Base-by-base conservation (phyloP, 352 stramenopile genomes). In the Pythium grandisporangium region DNA sequence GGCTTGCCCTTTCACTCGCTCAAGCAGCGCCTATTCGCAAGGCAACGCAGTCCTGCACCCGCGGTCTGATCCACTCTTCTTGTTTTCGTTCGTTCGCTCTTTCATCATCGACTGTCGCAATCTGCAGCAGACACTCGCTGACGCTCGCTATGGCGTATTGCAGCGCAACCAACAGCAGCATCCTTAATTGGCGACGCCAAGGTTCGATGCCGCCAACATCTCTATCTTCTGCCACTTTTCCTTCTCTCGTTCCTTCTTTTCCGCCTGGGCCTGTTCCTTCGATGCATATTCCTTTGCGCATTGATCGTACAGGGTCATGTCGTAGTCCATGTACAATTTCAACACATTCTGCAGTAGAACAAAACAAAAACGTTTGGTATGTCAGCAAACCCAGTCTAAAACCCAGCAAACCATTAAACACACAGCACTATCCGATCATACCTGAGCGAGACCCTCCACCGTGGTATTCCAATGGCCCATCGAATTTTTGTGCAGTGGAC, bases 381-480 rank as follows among this genome's bases (percentile, higher is more conserved):
- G 19, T 14, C n/a, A n/a, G n/a, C n/a, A n/a, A n/a, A n/a, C n/a
- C n/a, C n/a, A n/a, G n/a, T n/a, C n/a, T n/a, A n/a, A n/a, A n/a
- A n/a, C n/a, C n/a, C n/a, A n/a, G n/a, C n/a, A n/a, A n/a, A n/a
- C n/a, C n/a, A n/a, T n/a, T n/a, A n/a, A 8, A 20, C 12, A 12
- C 16, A 16, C 1, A 49, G 12, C 5, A 4, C 24, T 35, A 19
- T 16, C 5, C 12, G 5, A 20, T 20, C 51, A 25, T 55, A 74
- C 63, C 58, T 86, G 66, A 48, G 87, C 73, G 17, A 98, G 68
- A 19, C 78, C 82, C 61, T 97, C 86, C 3, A 98, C 92, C n/a
- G 85, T 96, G 19, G 84, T 82, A 74, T 98, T 97, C 95, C 95
- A 99, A 59, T 99, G 95, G 37, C 85, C 84, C 36, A 93, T 81